Evolutionary conservation across 1,284 basidiomycete species (phyloP).

Genomic region (Tremellales sp.): DNA sequence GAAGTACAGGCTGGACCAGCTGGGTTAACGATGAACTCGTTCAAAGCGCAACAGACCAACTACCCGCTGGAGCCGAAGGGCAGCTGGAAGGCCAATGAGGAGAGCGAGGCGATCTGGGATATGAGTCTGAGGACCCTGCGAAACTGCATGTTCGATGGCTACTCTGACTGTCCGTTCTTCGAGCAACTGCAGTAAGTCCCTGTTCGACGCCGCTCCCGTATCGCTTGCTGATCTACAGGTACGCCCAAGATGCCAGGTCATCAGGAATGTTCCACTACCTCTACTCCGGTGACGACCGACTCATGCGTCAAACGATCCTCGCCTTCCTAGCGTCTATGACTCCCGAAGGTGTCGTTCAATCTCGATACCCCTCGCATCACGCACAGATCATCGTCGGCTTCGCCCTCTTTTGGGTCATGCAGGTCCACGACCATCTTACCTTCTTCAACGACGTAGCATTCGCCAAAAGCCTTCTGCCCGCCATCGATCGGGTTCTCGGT

Average conservation of each 20-base stretch:
- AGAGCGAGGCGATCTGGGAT: slow-evolving; percentile 21
- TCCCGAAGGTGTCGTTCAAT: slow-evolving; percentile 26
- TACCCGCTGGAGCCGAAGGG: slow-evolving; percentile 26
- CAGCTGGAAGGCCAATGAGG: slow-evolving; percentile 11
- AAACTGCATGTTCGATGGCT: slow-evolving; percentile 35
- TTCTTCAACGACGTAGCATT: slow-evolving; percentile 20
- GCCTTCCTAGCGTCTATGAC: slow-evolving; percentile 24
- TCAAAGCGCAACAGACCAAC: slow-evolving; percentile 24
- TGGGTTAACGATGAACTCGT: slow-evolving; percentile 8
- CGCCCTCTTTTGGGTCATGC: slow-evolving; percentile 25
- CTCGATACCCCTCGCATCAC: slow-evolving; percentile 26
- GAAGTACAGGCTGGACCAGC: slow-evolving; percentile 2
- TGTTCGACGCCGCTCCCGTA: background rate
- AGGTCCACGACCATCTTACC: slow-evolving; percentile 22
- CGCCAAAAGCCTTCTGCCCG: slow-evolving; percentile 14
- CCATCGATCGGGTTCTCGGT: slow-evolving; percentile 24
- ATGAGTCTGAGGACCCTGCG: slow-evolving; percentile 26
- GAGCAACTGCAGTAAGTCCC: slow-evolving; percentile 28
- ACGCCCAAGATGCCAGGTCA: slow-evolving; percentile 26
- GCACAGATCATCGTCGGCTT: slow-evolving; percentile 30
- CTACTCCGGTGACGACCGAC: slow-evolving; percentile 26
- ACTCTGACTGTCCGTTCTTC: slow-evolving; percentile 34
- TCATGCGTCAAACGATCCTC: slow-evolving; percentile 25
- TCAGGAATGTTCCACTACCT: slow-evolving; percentile 29
- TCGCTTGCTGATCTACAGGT: slow-evolving; percentile 10